A percentile compares a stretch with the other conserved stretches of the same genome.
Conservation (phyloP, 2,329 filamentous ascomycete genomes). For the Myriosclerotinia duriaeana region DNA sequence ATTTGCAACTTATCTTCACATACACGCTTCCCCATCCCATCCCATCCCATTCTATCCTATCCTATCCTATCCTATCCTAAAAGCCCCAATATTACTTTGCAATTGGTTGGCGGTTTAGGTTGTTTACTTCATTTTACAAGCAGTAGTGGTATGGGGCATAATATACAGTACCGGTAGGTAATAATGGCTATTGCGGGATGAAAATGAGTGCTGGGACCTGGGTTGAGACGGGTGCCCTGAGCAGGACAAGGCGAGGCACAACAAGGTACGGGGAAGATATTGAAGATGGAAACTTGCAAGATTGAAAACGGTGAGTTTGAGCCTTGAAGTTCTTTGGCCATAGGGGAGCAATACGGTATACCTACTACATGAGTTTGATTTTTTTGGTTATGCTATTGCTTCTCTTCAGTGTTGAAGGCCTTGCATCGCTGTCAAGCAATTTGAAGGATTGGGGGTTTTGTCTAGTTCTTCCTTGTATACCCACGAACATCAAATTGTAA, state of each 20-base stretch:
- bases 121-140: conserved; percentile 22
- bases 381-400: conserved; percentile 1
- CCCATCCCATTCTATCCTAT: conserved; percentile 1
- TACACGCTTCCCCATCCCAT: neutral
- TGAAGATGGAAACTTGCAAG: neutral
- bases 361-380: neutral
- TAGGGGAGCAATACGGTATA: neutral
- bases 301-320: neutral
- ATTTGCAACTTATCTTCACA: conserved; percentile 15
- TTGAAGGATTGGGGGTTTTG: neutral
- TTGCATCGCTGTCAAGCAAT: conserved; percentile 18
- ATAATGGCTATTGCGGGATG: conserved; percentile 21
- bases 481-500: conserved; percentile 12
- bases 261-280: conserved; percentile 13
- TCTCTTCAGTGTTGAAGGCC: neutral
- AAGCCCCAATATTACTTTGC: neutral
- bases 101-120: neutral
- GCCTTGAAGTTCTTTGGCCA: neutral
- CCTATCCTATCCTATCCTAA: neutral
- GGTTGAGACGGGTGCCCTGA: conserved; percentile 16
- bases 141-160: conserved; percentile 18
- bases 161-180: neutral
- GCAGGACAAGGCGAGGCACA: neutral
- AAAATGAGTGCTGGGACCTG: conserved; percentile 4
- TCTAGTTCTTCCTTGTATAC: conserved; percentile 5